phyloP scores from a whole-genome alignment of 1,139 yeast genomes.

The Taphrina wiesneri region DNA sequence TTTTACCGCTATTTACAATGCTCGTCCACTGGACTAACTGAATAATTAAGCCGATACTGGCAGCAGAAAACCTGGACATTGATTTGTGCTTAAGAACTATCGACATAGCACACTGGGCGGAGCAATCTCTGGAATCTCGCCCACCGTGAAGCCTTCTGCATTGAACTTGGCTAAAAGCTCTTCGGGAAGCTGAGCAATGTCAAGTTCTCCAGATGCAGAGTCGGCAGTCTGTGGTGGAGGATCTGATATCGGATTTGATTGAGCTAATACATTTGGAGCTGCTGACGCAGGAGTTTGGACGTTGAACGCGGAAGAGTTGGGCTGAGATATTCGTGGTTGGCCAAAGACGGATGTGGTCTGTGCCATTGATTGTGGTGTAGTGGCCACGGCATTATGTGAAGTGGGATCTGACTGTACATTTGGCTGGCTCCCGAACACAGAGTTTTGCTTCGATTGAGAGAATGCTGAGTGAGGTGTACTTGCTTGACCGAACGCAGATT shows the following conservation, averaged over 20 bases:
- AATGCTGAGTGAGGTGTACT: constrained; percentile 2
- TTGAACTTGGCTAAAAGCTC: not conserved
- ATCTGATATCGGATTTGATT: not conserved
- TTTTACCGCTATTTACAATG: not conserved
- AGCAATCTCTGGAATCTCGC: constrained; percentile 10
- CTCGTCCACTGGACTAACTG: too few species aligned
- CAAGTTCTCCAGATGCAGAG: not conserved
- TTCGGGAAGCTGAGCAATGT: not conserved
- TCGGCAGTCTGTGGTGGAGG: not conserved
- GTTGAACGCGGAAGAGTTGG: too few species aligned
- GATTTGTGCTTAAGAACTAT: not conserved
- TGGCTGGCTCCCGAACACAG: not conserved
- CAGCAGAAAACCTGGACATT: not conserved
- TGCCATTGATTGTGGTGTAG: not conserved
- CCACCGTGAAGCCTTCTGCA: not conserved
- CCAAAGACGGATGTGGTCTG: not conserved
- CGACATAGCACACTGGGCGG: constrained; percentile 9
- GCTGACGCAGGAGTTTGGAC: not conserved
- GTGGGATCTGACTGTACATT: too few species aligned
- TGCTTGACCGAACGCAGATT: not conserved
- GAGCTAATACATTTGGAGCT: not conserved
- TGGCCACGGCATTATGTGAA: too few species aligned
- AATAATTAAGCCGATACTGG: not conserved
- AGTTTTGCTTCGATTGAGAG: not conserved
- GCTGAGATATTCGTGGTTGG: not conserved